Conservation (phyloP, 768 basidiomycete genomes). For the Tricholoma sp. region DNA sequence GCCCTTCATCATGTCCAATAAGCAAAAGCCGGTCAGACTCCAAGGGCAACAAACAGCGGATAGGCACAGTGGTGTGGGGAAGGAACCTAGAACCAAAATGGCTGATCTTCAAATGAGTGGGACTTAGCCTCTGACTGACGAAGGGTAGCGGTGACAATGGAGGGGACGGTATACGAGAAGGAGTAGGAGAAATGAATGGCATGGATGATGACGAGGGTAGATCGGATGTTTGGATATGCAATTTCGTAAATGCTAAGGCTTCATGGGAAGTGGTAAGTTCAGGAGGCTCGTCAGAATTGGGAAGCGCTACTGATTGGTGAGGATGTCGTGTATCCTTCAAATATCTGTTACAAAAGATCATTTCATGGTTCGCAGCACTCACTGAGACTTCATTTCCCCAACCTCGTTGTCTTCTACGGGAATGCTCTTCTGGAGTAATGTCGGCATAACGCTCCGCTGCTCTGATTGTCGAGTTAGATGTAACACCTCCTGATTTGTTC, state of each 20-base stretch:
- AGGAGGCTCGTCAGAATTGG: background rate
- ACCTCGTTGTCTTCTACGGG: constrained; percentile 56
- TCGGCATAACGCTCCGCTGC: constrained; percentile 81
- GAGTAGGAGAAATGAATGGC: constrained; percentile 18
- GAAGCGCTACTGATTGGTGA: background rate
- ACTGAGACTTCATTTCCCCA: constrained; percentile 54
- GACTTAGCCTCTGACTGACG: constrained; percentile 45
- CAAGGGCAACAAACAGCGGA: constrained; percentile 71
- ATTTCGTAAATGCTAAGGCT: background rate
- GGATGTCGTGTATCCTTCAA: constrained; percentile 1
- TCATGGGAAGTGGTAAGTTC: background rate
- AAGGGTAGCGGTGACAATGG: constrained; percentile 37
- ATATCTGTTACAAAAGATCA: background rate
- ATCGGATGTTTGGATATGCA: constrained; percentile 42
- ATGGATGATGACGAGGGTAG: constrained; percentile 25
- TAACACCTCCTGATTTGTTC: background rate
- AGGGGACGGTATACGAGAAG: constrained; percentile 21
- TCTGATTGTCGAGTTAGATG: constrained; percentile 31
- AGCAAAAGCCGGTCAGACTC: constrained; percentile 61
- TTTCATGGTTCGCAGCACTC: background rate
- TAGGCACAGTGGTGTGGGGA: constrained; percentile 71
- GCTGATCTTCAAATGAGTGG: constrained; percentile 63
- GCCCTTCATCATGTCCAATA: constrained; percentile 73
- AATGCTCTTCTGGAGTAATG: constrained; percentile 51
- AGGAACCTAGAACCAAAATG: constrained; percentile 84